Evolutionary conservation across 768 basidiomycete species (phyloP), one percentile per base, ranked within the genome.

Genomic region (Glaciozyma martinii): DNA sequence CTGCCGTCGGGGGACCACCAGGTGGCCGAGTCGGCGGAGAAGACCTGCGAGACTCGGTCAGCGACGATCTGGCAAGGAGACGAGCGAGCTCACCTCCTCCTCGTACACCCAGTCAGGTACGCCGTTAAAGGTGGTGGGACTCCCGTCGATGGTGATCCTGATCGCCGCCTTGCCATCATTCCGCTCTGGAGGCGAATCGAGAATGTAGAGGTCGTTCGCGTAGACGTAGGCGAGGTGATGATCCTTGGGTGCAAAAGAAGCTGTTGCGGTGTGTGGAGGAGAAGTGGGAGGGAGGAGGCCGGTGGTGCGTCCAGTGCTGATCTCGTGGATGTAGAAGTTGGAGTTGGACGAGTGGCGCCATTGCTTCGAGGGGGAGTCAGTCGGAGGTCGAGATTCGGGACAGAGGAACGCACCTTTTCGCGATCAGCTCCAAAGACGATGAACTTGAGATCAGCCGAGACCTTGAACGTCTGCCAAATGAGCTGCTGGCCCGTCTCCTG

Each of bases 21-120:
- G 7, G 94, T 79, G 0, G 92, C 85, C 56, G 76, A 84, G 73
- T 91, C 83, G 46, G 78, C 74, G 5, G 81, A 78, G 71, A 91
- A 87, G 56, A 57, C 56, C 53, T 54, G 30, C 37, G 27, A 2
- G 46, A 52, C 23, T 8, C 8, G n/a, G 50, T 25, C 25, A 52
- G 25, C 50, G 25, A 6, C 5, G 29, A 16, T 10, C 50, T 16
- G n/a, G 16, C 25, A 6, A 12, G 13, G 10, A 30, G 23, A 32
- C 1, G 15, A 32, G 23, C 29, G 46, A 19, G 21, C 46, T 13
- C 43, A 97, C 84, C 75, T 95, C 91, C 74, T 94, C 90, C 75
- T 94, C 91, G 76, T 93, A 93, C 7, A 97, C 94, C 94, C 95
- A 98, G 75, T 95, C 91, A 0, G 91, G 89, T 3, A 95, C 88